A percentile compares a stretch with the other conserved stretches of the same genome.
phyloP scores from a whole-genome alignment of 805 yeast genomes.

The Torulaspora indica region DNA sequence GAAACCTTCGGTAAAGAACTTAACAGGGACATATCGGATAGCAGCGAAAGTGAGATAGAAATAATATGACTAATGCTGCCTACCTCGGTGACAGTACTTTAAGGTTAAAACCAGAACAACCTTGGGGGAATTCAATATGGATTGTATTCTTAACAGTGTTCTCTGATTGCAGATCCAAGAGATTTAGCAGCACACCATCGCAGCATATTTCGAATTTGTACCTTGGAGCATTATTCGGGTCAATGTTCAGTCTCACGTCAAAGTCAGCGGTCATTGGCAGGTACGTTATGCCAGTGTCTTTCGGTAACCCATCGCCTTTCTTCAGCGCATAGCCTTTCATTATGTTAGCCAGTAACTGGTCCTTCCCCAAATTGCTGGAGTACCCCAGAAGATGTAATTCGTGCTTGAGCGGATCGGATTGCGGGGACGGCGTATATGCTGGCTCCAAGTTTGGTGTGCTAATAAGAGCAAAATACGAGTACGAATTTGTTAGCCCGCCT shows the following conservation, averaged over 20 bases:
- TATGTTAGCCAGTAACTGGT: conserved; percentile 16
- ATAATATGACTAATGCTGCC: conserved; percentile 20
- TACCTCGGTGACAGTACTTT: conserved; percentile 9
- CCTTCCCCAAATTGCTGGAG: conserved; percentile 13
- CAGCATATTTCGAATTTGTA: conserved; percentile 29
- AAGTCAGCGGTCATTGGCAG: conserved; percentile 16
- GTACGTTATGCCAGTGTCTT: conserved; percentile 17
- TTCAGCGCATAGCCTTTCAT: conserved; percentile 29
- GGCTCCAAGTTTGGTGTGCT: conserved; percentile 31
- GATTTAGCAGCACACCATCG: conserved; percentile 31
- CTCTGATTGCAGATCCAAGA: conserved; percentile 12
- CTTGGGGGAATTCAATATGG: conserved; percentile 12
- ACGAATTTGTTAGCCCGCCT: conserved; percentile 8
- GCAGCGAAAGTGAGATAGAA: conserved; percentile 34
- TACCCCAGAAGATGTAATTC: conserved; percentile 29
- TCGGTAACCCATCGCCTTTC: conserved; percentile 12
- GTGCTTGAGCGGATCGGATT: conserved; percentile 22
- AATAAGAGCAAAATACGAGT: conserved; percentile 30
- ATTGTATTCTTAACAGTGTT: conserved; percentile 8
- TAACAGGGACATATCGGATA: conserved; percentile 8
- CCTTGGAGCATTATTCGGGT: not conserved
- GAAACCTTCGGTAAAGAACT: conserved; percentile 25
- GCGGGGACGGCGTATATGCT: conserved; percentile 31
- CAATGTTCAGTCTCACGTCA: conserved; percentile 16
- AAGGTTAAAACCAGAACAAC: conserved; percentile 12